Evolutionary conservation across 805 yeast species (phyloP), one percentile per base, ranked within the genome.

Genomic region (Starmerella sp.): DNA sequence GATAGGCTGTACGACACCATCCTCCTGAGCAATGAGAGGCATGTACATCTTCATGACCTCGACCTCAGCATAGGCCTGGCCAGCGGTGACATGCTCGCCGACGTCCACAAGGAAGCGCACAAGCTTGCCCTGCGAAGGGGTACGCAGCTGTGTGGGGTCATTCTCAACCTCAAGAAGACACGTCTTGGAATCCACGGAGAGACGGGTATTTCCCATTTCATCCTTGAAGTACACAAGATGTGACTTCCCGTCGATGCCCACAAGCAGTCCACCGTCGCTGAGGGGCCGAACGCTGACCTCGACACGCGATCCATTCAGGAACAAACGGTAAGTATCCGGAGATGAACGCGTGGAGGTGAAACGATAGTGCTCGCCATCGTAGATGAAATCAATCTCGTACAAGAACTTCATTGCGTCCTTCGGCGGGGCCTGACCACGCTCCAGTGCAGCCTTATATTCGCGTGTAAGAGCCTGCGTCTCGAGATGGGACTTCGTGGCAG

Each of bases 11-110:
- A 90, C 86, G 56, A 79, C 76, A 77, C 99, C 99, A 65, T 86
- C 84, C 70, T 91, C 98, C 70, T 83, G 87, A 22, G 97, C 91
- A 66, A 90, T 75, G 65, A 93, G 78, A 51, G 98, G 97, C 97
- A 93, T 93, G 72, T 90, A 89, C 98, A 93, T 93, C 73, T 93
- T 93, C 99, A 93, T 93, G 62, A 93, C 98, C 74, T 93, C 99
- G 55, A 93, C 96, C 74, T 93, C 98, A 43, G 98, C 98, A 67
- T 81, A 95, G 47, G 97, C 83, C 73, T 91, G 95, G 58, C 97
- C 97, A 57, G 93, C 82, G 52, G 71, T 73, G 64, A 93, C 79
- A 66, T 91, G 97, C 60, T 91, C 98, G 62, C 98, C 98, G 64
- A 83, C 84, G 67, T 95, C 97, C 58, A 93, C 95, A 63, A 93